These are phyloP conservation scores for Amphichorda felina DNA, from an alignment of 2,329 filamentous ascomycete species.

Conservation along the genomic window DNA sequence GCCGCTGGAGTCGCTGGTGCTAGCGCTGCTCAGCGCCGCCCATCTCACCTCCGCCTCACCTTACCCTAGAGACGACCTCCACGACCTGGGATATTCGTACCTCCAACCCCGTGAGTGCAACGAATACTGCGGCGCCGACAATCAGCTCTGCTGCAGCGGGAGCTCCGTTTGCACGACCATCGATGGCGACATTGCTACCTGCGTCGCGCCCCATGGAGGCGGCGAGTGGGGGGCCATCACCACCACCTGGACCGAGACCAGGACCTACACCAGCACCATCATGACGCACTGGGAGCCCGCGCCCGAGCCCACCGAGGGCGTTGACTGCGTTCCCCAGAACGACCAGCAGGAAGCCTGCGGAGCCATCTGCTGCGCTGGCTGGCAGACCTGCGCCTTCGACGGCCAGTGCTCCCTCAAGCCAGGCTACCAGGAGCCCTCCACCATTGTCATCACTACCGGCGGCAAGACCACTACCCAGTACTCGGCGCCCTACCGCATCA, in stretches of 20 bases:
- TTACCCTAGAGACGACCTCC: conserved; percentile 35
- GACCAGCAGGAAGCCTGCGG: conserved; percentile 52
- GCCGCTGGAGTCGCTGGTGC: conserved; percentile 16
- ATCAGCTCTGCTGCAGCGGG: conserved; percentile 41
- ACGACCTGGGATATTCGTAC: conserved; percentile 35
- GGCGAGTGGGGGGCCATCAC: conserved; percentile 16
- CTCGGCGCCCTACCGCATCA: conserved; percentile 38
- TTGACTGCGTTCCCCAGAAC: conserved; percentile 36
- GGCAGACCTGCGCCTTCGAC: conserved; percentile 51
- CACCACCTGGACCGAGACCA: conserved; percentile 49
- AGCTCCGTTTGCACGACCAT: conserved; percentile 39
- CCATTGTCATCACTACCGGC: conserved; percentile 30
- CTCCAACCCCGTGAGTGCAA: conserved; percentile 37
- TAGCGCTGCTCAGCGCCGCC: conserved; percentile 15
- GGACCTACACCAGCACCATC: conserved; percentile 47
- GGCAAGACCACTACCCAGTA: conserved; percentile 42
- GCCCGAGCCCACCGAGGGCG: conserved; percentile 29
- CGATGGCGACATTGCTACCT: conserved; percentile 35
- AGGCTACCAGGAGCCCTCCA: conserved; percentile 28
- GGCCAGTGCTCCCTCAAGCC: conserved; percentile 47
- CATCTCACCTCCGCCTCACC: conserved; percentile 28
- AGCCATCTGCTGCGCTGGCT: conserved; percentile 55
- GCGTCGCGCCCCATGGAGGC: conserved; percentile 25
- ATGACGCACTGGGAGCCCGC: conserved; percentile 35
- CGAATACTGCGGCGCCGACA: conserved; percentile 40